A percentile compares a stretch with the other conserved stretches of the same genome.
These are phyloP conservation scores for Heritiera fomes DNA, from an alignment of 345 rosid genomes.

Conservation along the genomic window DNA sequence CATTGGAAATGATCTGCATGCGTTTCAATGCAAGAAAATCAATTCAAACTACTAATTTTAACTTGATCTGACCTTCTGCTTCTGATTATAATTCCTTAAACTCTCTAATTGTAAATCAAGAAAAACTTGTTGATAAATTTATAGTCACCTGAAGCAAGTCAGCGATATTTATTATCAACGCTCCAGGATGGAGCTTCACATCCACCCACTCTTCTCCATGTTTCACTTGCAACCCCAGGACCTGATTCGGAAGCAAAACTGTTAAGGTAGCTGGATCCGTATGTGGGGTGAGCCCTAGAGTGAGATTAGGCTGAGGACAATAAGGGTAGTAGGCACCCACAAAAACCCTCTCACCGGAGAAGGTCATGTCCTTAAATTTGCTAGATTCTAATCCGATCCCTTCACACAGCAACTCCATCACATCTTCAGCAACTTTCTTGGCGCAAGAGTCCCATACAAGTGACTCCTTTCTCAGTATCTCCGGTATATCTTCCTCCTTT, in stretches of 20 bases:
- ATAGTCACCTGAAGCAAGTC: slow-evolving; percentile 39
- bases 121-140: background rate
- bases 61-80: background rate
- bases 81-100: background rate
- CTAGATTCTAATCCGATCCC: slow-evolving; percentile 36
- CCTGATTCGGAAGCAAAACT: slow-evolving; percentile 31
- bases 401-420: slow-evolving; percentile 45
- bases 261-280: slow-evolving; percentile 33
- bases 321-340: slow-evolving; percentile 36
- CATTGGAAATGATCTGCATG: slow-evolving; percentile 29
- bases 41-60: background rate
- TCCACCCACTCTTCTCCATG: slow-evolving; percentile 38
- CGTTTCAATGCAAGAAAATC: background rate
- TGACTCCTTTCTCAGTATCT: slow-evolving; percentile 28
- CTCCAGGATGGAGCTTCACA: slow-evolving; percentile 34
- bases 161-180: slow-evolving; percentile 35
- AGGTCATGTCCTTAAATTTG: slow-evolving; percentile 32
- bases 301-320: slow-evolving; percentile 41
- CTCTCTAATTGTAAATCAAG: background rate
- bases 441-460: slow-evolving; percentile 33
- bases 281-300: slow-evolving; percentile 38
- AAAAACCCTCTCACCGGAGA: slow-evolving; percentile 16
- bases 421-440: slow-evolving; percentile 33
- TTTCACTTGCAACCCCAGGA: slow-evolving; percentile 41
- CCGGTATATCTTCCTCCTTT: slow-evolving; percentile 33